Percentiles rank a stretch among this genome's conserved stretches.
These are phyloP conservation scores for Pigoraptor vietnamica DNA, from an alignment of 78 protist species.

Conservation along the genomic window DNA sequence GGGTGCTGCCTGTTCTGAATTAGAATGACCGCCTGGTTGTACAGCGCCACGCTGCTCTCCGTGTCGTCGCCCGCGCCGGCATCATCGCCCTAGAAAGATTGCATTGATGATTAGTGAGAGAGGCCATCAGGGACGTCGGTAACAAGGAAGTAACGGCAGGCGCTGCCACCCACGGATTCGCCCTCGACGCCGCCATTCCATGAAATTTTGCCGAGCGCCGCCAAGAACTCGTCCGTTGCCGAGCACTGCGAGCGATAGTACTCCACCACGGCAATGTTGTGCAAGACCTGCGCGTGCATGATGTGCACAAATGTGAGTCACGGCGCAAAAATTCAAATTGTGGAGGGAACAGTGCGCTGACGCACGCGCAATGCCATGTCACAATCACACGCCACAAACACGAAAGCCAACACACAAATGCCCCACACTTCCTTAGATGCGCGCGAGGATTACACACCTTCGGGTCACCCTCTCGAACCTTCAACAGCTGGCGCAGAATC, in stretches of 20 bases:
- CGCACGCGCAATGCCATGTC: too few relatives aligned
- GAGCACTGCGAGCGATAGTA: background rate
- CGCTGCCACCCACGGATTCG: background rate
- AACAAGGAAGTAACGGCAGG: too few relatives aligned
- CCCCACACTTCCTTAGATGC: too few relatives aligned
- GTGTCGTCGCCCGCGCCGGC: background rate
- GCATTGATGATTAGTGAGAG: background rate
- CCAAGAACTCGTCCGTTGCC: background rate
- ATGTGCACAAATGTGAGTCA: too few relatives aligned
- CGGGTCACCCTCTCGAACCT: background rate
- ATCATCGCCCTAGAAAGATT: background rate
- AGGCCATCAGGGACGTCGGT: too few relatives aligned
- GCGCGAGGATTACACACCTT: too few relatives aligned
- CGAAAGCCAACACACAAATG: too few relatives aligned
- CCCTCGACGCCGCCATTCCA: background rate
- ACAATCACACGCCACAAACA: too few relatives aligned
- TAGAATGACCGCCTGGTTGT: conserved; percentile 8
- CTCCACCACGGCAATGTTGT: background rate
- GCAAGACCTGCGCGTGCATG: too few relatives aligned
- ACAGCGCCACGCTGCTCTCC: background rate
- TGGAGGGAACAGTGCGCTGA: too few relatives aligned
- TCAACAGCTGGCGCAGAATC: background rate
- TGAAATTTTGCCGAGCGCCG: background rate
- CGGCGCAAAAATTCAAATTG: too few relatives aligned
- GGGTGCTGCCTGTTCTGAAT: background rate